A percentile compares a stretch with the other conserved stretches of the same genome.
Conservation (phyloP, 208 protist genomes). For the Naegleria lovaniensis region DNA sequence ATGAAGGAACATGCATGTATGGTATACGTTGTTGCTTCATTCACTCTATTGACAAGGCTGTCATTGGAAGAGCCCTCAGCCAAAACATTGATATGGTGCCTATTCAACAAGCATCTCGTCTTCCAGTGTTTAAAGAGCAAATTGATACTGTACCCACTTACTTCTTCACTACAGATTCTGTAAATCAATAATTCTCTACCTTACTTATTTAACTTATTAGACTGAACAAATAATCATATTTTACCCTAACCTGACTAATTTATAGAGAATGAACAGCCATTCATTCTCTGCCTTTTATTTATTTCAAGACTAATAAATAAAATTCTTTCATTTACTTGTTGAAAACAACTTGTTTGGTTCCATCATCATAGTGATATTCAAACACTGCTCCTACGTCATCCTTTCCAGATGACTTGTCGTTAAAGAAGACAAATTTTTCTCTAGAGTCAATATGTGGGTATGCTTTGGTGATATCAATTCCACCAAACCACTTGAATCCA, state of each 20-base stretch:
- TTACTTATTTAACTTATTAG: background rate
- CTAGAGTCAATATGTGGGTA: background rate
- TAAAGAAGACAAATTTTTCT: background rate
- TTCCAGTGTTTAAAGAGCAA: background rate
- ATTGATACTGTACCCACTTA: background rate
- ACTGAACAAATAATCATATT: background rate
- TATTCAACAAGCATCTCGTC: background rate
- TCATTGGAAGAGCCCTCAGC: slow-evolving; percentile 11
- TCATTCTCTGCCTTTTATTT: background rate
- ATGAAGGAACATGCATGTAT: slow-evolving; percentile 11
- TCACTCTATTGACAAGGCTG: background rate
- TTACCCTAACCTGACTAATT: background rate
- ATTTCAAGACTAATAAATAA: background rate
- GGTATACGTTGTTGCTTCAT: slow-evolving; percentile 21
- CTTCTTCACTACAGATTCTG: background rate
- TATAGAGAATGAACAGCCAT: background rate
- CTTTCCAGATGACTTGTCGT: background rate
- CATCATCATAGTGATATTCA: slow-evolving; percentile 1
- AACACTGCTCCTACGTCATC: background rate
- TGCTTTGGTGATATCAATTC: background rate
- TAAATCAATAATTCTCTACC: background rate
- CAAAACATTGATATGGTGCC: slow-evolving; percentile 25
- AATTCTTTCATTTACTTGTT: background rate
- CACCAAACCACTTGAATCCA: background rate
- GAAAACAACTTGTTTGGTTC: background rate